Base-by-base conservation (phyloP, 257 asterid species). In the Solanum etuberosum region DNA sequence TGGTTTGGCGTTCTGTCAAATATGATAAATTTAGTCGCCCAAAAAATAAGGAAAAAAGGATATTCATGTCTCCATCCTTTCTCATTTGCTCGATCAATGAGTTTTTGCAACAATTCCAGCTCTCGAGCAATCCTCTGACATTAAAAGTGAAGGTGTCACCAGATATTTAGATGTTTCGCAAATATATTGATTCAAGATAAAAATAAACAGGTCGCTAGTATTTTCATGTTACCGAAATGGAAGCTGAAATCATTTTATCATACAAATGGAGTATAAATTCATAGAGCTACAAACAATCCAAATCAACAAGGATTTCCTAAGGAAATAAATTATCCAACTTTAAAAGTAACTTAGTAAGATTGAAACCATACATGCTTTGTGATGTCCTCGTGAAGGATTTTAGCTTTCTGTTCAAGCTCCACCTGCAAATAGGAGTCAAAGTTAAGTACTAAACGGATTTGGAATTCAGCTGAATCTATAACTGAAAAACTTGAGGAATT, bases 61-160 rank as follows among this genome's bases (percentile, higher is more conserved):
- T 96, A 96, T 95, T 94, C 92, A 5, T 90, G 85, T 88, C 97
- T 94, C 94, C 97, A 90, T 84, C 99, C 99, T 93, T 95, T 94
- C 90, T 94, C 99, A 88, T 94, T 93, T 88, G 98, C 96, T 18
- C 43, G 92, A 18, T 93, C 94, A 35, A 92, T 93, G 87, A 63
- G 93, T 23, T 38, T 83, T 78, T 84, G 88, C 95, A 94, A 81
- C 88, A 88, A 61, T 72, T 37, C 78, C 92, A 95, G 92, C 89
- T 97, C 95, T 91, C 90, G 92, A 48, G 29, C 81, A 94, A 97
- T 94, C 95, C 95, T 81, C 99, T 97, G 94, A 88, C 42, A 88
- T 54, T 48, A 37, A 87, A 81, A 51, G 42, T 25, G 70, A 72
- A 85, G 85, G 70, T 81, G 68, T 48, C 85, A 48, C 23, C 43